Conservation (phyloP, 306 rosid genomes). For the Cercis canadensis region DNA sequence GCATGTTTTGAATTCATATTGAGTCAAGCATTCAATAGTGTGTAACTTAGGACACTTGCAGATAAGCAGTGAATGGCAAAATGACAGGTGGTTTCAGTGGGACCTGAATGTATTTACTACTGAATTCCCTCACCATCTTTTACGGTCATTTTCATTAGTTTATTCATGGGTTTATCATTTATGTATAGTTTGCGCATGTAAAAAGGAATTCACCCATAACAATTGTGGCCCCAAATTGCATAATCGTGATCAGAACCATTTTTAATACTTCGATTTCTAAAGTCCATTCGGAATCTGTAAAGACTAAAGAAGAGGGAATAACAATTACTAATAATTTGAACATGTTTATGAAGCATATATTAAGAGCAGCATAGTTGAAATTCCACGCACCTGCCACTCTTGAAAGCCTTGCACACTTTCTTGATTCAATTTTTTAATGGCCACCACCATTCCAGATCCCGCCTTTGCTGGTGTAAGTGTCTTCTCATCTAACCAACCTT, state of each 20-base stretch:
- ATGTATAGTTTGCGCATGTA: background rate
- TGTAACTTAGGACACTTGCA: background rate
- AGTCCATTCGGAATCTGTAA: background rate
- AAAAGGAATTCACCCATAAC: background rate
- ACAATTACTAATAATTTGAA: background rate
- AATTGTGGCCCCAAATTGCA: background rate
- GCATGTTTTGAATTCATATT: background rate
- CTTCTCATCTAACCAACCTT: slow-evolving; percentile 78
- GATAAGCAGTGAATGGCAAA: slow-evolving; percentile 6
- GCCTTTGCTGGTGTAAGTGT: slow-evolving; percentile 66
- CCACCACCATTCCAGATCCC: slow-evolving; percentile 68
- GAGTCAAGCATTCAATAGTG: slow-evolving; percentile 8
- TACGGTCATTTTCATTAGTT: slow-evolving; percentile 2
- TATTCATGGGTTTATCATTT: background rate
- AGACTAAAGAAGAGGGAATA: background rate
- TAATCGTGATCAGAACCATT: background rate
- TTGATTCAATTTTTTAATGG: slow-evolving; percentile 71
- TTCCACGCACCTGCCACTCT: slow-evolving; percentile 77
- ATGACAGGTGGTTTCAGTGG: slow-evolving; percentile 13
- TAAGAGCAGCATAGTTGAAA: background rate
- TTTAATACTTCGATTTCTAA: background rate
- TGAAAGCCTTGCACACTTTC: slow-evolving; percentile 81
- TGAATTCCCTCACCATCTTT: background rate
- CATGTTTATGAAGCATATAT: background rate
- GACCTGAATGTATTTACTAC: slow-evolving; percentile 8